Percentiles rank a stretch among this genome's conserved stretches.
Conservation (phyloP, 2,329 filamentous ascomycete species). For the Alternaria solani region DNA sequence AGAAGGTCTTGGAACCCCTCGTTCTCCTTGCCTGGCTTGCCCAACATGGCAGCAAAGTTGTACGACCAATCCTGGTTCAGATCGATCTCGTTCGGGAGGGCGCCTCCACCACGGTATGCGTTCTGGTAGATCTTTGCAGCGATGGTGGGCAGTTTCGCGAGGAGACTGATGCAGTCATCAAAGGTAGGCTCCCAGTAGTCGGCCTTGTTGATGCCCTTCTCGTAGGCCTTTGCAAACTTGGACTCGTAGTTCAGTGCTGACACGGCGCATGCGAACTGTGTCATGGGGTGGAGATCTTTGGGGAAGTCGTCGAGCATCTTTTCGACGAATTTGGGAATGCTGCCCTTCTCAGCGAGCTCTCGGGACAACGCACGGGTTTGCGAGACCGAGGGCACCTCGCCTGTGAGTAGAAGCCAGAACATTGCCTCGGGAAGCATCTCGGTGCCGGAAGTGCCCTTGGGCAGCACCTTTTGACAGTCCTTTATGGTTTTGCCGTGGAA, state of each 20-base stretch:
- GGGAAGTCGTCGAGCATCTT: slow-evolving; percentile 92
- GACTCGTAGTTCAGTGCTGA: slow-evolving; percentile 96
- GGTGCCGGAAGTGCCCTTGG: slow-evolving; percentile 89
- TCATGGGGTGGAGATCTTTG: slow-evolving; percentile 94
- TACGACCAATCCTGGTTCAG: slow-evolving; percentile 93
- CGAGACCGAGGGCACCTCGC: slow-evolving; percentile 81
- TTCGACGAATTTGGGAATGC: slow-evolving; percentile 81
- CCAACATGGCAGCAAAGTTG: slow-evolving; percentile 97
- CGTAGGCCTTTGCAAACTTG: slow-evolving; percentile 92
- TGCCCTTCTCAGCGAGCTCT: slow-evolving; percentile 85
- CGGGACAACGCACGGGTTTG: slow-evolving; percentile 85
- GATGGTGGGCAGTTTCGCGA: slow-evolving; percentile 95
- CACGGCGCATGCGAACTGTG: slow-evolving; percentile 93
- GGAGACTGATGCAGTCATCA: slow-evolving; percentile 90
- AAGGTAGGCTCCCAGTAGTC: slow-evolving; percentile 99
- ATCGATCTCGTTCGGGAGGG: slow-evolving; percentile 80
- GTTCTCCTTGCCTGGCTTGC: slow-evolving; percentile 86
- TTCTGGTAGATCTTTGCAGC: slow-evolving; percentile 98
- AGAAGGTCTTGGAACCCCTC: slow-evolving; percentile 96
- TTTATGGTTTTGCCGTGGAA: slow-evolving; percentile 99
- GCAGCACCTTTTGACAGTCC: slow-evolving; percentile 92
- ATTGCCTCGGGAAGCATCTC: slow-evolving; percentile 99
- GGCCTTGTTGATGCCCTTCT: slow-evolving; percentile 87
- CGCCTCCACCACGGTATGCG: slow-evolving; percentile 76
- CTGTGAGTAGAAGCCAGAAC: slow-evolving; percentile 98